Evolutionary conservation across 192 early-diverging fungal species (phyloP).

Genomic region (Backusella tarrabulga): DNA sequence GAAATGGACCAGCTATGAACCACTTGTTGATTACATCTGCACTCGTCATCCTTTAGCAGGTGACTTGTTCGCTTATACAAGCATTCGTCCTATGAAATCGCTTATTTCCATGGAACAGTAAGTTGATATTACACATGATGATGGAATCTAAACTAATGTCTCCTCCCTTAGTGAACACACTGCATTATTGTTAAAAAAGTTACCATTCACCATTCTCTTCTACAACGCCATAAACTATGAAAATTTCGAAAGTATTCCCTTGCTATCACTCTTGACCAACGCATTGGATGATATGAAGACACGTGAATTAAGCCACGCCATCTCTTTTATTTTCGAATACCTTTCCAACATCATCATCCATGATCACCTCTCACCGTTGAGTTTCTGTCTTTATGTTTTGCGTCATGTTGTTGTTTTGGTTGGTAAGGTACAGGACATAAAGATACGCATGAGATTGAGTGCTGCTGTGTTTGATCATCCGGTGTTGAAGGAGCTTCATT

Average conservation of each 20-base stretch:
- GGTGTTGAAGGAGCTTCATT: conserved; percentile 7
- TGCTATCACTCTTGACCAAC: not conserved
- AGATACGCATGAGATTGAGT: not conserved
- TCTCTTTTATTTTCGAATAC: conserved; percentile 15
- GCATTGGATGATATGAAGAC: not conserved
- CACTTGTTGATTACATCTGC: conserved; percentile 40
- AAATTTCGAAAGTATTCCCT: not conserved
- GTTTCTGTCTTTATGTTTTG: conserved; percentile 5
- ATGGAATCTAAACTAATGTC: not conserved
- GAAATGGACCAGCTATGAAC: conserved; percentile 19
- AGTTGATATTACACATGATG: not conserved
- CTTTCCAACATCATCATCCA: not conserved
- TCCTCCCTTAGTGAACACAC: not conserved
- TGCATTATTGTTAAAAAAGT: not conserved
- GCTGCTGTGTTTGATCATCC: conserved; percentile 17
- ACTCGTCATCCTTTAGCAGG: conserved; percentile 41
- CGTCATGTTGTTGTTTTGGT: not conserved
- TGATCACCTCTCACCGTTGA: not conserved
- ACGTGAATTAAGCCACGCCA: not conserved
- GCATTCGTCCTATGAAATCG: not conserved
- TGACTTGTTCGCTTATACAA: conserved; percentile 31
- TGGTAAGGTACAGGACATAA: not conserved
- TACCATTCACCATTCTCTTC: conserved; percentile 17
- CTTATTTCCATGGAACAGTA: conserved; percentile 12
- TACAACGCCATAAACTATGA: conserved; percentile 9